Evolutionary conservation across 768 basidiomycete genomes (phyloP), one percentile per base, ranked within the genome.

Genomic region (Terana coerulea): DNA sequence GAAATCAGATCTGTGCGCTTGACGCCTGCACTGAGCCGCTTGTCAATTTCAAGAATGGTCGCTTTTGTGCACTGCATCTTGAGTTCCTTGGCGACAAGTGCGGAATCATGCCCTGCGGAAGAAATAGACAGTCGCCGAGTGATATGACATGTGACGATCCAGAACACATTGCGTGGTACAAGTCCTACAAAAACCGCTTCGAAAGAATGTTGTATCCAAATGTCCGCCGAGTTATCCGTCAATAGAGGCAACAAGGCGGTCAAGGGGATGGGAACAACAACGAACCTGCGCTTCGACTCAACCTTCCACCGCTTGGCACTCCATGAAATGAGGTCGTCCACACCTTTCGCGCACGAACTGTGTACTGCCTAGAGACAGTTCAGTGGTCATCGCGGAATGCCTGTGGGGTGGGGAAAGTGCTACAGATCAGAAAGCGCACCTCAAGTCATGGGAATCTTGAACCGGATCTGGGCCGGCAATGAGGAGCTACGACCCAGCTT

Each of bases 371-470:
- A 10, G 30, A 52, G 33, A 52, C 51, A 25, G 24, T 52, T 26
- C 51, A 52, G 26, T 52, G 43, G 41, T 8, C 51, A 5, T 52
- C n/a, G 51, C 43, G 51, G 51, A 3, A 52, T 52, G 51, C 51
- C 51, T 4, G 37, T 52, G 9, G 51, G 42, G 8, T 52, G 51
- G 51, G 51, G 51, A 8, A 52, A 52, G 29, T 52, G 51, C 28
- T 52, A 52, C 22, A 33, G 24, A 5, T 33, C 51, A 19, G 51
- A 52, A n/a, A n/a, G 51, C 33, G 4, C 30, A 15, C 43, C 51
- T 34, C 51, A 52, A 39, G 51, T 52, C 3, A 29, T 46, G 10
- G 10, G 42, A 5, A 37, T 52, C 19, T 10, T 52, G 17, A 46
- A 52, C 21, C 4, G 33, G 5, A 35, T 46, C 30, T 52, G 51